phyloP scores from a whole-genome alignment of 2,329 filamentous ascomycete genomes.

The Claviceps sp. region DNA sequence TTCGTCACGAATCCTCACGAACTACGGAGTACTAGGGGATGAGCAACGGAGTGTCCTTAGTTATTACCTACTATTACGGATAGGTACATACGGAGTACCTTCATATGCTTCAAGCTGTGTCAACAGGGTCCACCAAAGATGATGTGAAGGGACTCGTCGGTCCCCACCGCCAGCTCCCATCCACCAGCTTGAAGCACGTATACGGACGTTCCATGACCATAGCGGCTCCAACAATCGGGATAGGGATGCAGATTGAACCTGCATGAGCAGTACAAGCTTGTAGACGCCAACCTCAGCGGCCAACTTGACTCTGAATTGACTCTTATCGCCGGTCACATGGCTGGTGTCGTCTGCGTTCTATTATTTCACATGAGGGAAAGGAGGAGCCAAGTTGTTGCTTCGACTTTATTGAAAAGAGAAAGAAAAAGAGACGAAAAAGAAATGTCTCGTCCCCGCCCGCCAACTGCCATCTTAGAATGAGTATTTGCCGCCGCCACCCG shows the following conservation, averaged over 20 bases:
- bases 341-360: constrained; percentile 2
- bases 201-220: constrained; percentile 6
- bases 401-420: constrained; percentile 6
- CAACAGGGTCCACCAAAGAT: constrained; percentile 7
- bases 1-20: constrained; percentile 7
- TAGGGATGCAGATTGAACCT: constrained; percentile 5
- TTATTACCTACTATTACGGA: constrained; percentile 1
- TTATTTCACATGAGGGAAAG: neutral
- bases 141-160: constrained; percentile 9
- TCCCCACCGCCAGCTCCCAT: constrained; percentile 8
- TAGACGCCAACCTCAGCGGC: constrained; percentile 1
- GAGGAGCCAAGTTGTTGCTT: constrained; percentile 6
- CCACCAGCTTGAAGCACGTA: constrained; percentile 7
- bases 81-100: constrained; percentile 3
- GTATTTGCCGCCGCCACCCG: constrained; percentile 6
- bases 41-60: constrained; percentile 1
- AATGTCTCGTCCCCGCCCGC: constrained; percentile 8
- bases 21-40: constrained; percentile 8
- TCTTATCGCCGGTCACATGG: constrained; percentile 6
- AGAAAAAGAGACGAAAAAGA: constrained; percentile 8
- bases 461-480: constrained; percentile 6
- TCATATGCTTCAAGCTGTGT: constrained; percentile 5
- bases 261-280: constrained; percentile 5
- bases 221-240: constrained; percentile 3
- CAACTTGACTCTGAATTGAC: constrained; percentile 2